These are phyloP conservation scores for Debaryomyces psychrophilus DNA, from an alignment of 1,139 yeast genomes.

Conservation along the genomic window DNA sequence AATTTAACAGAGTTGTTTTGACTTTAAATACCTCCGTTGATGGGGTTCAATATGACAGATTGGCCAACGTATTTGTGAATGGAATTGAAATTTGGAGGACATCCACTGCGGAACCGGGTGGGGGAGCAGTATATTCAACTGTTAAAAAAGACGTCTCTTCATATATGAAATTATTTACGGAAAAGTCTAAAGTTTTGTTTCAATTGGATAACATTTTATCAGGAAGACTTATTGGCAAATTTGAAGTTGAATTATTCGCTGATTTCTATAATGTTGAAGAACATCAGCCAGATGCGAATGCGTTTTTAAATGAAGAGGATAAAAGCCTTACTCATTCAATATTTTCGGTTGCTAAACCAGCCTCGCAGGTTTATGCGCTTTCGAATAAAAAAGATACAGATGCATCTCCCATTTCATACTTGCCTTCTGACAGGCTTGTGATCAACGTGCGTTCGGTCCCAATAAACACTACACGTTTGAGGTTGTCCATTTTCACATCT, in stretches of 20 bases:
- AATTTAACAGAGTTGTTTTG: conserved; percentile 64
- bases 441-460: conserved; percentile 44
- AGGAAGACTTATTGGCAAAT: conserved; percentile 60
- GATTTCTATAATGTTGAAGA: conserved; percentile 46
- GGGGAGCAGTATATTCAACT: conserved; percentile 46
- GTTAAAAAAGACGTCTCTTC: conserved; percentile 66
- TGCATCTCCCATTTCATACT: conserved; percentile 46
- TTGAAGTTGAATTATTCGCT: conserved; percentile 55
- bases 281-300: neutral
- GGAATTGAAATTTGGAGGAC: conserved; percentile 82
- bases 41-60: conserved; percentile 78
- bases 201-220: conserved; percentile 70
- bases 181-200: conserved; percentile 42
- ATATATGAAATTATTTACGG: conserved; percentile 55
- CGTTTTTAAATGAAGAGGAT: conserved; percentile 3
- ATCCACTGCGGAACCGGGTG: conserved; percentile 80
- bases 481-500: conserved; percentile 63
- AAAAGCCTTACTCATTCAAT: conserved; percentile 14
- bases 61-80: conserved; percentile 68
- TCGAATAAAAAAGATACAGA: conserved; percentile 23
- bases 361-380: conserved; percentile 37
- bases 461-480: conserved; percentile 58
- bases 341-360: conserved; percentile 31
- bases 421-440: conserved; percentile 42
- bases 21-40: conserved; percentile 59